Base-by-base conservation (phyloP, 2,329 filamentous ascomycete species). In the Chaetoscypha palmicola region DNA sequence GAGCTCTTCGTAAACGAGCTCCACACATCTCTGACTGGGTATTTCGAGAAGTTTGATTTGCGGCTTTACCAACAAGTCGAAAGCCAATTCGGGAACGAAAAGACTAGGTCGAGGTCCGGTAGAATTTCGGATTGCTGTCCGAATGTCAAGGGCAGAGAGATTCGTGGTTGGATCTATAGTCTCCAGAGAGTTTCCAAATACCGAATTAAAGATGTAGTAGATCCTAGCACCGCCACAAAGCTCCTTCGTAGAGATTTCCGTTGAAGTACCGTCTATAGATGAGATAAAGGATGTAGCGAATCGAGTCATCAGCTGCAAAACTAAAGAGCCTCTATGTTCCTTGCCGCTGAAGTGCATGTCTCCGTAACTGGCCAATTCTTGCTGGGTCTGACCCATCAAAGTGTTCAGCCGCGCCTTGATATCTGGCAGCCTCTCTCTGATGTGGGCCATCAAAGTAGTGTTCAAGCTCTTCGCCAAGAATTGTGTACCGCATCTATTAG, bases 371-470 rank as follows among this genome's bases (percentile, higher is more conserved):
- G 92, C 92, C 45, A 98, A 75, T 65, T 98, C 92, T 69, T 98
- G 92, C 63, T 98, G 92, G 38, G 92, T 97, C 67, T 98, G 92
- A n/a, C 92, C 92, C 92, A 98, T 98, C 40, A 98, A 71, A 1
- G 92, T 98, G 66, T 98, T 98, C 49, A 98, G 74, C 43, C 92
- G 83, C 38, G 92, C 92, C 68, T 98, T 98, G 71, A 98, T 98
- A 64, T 98, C 92, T 22, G 92, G 92, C 57, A 98, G 71, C 36
- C 92, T 81, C 63, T 98, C 92, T 48, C 92, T 85, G 61, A 98
- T 98, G 62, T 98, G 92, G 17, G 81, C 70, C 92, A 98, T 97
- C 52, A 98, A 74, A 10, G 92, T 98, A 33, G 83, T 83, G 66
- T 97, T 98, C 49, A 98, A 74, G 11, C 87, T 95, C 70, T 92